These are phyloP conservation scores for Beta vulgaris DNA, from an alignment of 148 eudicot genomes.

Conservation along the genomic window DNA sequence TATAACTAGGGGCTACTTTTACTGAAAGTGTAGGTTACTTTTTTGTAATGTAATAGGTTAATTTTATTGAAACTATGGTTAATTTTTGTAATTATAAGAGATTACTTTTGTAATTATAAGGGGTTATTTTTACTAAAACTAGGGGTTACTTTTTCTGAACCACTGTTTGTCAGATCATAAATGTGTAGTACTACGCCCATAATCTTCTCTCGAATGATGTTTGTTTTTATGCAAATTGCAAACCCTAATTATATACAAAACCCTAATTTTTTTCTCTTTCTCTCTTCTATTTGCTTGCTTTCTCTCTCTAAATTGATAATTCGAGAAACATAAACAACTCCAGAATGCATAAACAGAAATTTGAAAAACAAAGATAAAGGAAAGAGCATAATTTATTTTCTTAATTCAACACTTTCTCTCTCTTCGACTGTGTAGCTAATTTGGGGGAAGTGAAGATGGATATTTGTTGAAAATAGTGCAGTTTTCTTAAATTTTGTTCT, in stretches of 20 bases:
- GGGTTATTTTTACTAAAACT: too few relatives aligned
- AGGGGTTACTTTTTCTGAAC: conserved; percentile 75
- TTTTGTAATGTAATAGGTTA: too few relatives aligned
- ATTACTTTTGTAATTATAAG: too few relatives aligned
- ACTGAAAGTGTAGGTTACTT: too few relatives aligned
- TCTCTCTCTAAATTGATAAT: neutral
- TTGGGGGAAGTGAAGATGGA: neutral
- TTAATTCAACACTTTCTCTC: too few relatives aligned
- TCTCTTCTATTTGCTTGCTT: conserved; percentile 1
- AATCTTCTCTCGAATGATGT: conserved; percentile 31
- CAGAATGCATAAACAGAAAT: neutral
- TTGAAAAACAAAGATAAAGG: too few relatives aligned
- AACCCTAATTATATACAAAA: conserved; percentile 11
- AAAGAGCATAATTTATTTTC: too few relatives aligned
- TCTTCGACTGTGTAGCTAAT: too few relatives aligned
- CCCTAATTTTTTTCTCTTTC: neutral
- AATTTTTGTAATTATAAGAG: too few relatives aligned
- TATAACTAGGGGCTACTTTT: too few relatives aligned
- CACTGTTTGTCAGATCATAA: conserved; percentile 84
- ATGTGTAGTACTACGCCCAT: conserved; percentile 69
- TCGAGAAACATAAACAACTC: neutral
- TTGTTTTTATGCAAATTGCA: conserved; percentile 8
- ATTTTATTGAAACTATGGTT: too few relatives aligned
- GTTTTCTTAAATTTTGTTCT: neutral
- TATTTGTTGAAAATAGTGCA: neutral